Conservation (phyloP, 306 rosid species). For the Lotus japonicus region DNA sequence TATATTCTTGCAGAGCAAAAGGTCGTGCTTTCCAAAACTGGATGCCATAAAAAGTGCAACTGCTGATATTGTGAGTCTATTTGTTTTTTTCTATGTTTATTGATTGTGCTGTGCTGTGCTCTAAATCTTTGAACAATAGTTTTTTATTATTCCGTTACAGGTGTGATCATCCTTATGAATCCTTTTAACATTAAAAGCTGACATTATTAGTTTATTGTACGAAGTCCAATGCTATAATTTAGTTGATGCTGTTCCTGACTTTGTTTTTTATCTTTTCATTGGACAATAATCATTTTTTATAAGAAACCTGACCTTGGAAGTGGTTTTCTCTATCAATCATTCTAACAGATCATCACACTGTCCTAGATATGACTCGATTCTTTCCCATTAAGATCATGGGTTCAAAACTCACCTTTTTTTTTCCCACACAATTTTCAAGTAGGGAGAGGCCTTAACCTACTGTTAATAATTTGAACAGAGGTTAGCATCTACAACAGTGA, state of each 20-base stretch:
- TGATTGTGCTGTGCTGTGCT: slow-evolving; percentile 2
- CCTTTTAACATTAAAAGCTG: slow-evolving; percentile 1
- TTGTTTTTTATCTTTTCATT: slow-evolving; percentile 5
- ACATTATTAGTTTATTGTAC: neutral
- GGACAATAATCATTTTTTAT: neutral
- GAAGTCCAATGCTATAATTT: neutral
- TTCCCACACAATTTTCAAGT: neutral
- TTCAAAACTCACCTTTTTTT: neutral
- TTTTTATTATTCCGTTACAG: neutral
- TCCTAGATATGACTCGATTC: neutral
- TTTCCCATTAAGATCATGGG: neutral
- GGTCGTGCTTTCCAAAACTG: slow-evolving; percentile 72
- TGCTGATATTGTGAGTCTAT: slow-evolving; percentile 82
- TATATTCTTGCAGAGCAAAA: slow-evolving; percentile 65
- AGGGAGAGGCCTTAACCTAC: neutral
- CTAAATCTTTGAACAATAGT: neutral
- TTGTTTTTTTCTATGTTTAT: neutral
- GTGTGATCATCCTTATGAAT: neutral
- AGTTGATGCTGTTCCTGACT: neutral
- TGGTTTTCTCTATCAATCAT: neutral
- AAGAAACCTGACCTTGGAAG: neutral
- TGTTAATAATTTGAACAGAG: neutral
- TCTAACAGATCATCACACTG: neutral
- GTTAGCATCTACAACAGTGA: neutral
- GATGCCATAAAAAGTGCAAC: slow-evolving; percentile 85